Evolutionary conservation across 2,329 filamentous ascomycete genomes (phyloP).

Genomic region (Xylaria sp.): DNA sequence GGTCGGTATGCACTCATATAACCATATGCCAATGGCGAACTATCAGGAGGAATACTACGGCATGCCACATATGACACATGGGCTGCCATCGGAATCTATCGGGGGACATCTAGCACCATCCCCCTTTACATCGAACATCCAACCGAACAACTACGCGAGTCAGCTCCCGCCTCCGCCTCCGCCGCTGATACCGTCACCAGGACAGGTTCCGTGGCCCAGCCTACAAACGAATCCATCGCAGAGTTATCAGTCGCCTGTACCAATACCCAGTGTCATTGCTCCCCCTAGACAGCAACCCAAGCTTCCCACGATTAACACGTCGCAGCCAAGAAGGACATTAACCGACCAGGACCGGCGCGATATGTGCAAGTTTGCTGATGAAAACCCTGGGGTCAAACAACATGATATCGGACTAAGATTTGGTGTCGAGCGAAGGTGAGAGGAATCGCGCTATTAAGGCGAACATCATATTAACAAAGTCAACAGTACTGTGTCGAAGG

Average conservation of each 20-base stretch:
- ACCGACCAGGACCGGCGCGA: conserved; percentile 89
- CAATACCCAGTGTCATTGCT: conserved; percentile 67
- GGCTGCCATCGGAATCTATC: conserved; percentile 63
- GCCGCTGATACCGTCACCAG: conserved; percentile 75
- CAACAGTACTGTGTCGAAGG: conserved; percentile 95
- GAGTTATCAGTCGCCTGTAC: conserved; percentile 68
- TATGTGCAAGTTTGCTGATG: conserved; percentile 95
- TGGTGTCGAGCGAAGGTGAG: conserved; percentile 96
- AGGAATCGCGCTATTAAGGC: conserved; percentile 28
- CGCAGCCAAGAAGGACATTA: conserved; percentile 84
- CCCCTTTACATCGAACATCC: conserved; percentile 68
- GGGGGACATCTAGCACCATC: conserved; percentile 66
- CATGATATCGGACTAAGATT: conserved; percentile 96
- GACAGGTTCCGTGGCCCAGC: conserved; percentile 75
- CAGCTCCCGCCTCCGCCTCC: conserved; percentile 74
- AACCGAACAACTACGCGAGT: conserved; percentile 56
- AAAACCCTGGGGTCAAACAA: conserved; percentile 91
- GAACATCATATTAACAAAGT: conserved; percentile 46
- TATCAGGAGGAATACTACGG: conserved; percentile 74
- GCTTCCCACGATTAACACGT: conserved; percentile 61
- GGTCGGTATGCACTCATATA: conserved; percentile 70
- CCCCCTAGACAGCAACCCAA: conserved; percentile 64
- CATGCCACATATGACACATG: conserved; percentile 58
- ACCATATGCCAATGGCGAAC: conserved; percentile 76
- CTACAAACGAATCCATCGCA: conserved; percentile 77